phyloP scores from a whole-genome alignment of 345 rosid genomes.

The Gossypium longicalyx region DNA sequence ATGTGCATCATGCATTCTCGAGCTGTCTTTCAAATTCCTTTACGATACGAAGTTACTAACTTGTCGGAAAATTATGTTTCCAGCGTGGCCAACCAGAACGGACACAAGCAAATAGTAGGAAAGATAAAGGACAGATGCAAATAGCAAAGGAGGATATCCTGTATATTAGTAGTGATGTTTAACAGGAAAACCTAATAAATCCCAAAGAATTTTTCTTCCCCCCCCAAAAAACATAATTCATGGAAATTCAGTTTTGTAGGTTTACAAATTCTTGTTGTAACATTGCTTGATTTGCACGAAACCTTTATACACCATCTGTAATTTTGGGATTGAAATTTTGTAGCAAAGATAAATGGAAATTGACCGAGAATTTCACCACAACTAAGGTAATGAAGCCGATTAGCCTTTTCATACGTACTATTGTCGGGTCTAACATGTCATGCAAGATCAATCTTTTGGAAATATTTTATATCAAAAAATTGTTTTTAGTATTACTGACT shows the following conservation, averaged over 20 bases:
- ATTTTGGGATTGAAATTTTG: background rate
- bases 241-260: background rate
- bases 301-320: background rate
- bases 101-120: constrained; percentile 36
- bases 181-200: background rate
- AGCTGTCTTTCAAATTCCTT: background rate
- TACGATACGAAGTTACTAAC: background rate
- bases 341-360: too few species aligned
- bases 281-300: background rate
- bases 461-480: too few species aligned
- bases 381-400: too few species aligned
- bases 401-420: too few species aligned
- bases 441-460: too few species aligned
- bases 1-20: background rate
- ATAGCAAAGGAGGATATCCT: constrained; percentile 65
- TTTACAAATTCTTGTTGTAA: constrained; percentile 4
- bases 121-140: constrained; percentile 76
- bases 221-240: background rate
- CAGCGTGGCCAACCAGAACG: constrained; percentile 77
- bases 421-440: too few species aligned
- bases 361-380: too few species aligned
- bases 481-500: too few species aligned
- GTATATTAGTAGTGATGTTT: constrained; percentile 30
- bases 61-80: background rate
- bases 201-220: background rate